Evolutionary conservation across 2,329 filamentous ascomycete species (phyloP), one percentile per base, ranked within the genome.

Genomic region (Fusarium torulosum): DNA sequence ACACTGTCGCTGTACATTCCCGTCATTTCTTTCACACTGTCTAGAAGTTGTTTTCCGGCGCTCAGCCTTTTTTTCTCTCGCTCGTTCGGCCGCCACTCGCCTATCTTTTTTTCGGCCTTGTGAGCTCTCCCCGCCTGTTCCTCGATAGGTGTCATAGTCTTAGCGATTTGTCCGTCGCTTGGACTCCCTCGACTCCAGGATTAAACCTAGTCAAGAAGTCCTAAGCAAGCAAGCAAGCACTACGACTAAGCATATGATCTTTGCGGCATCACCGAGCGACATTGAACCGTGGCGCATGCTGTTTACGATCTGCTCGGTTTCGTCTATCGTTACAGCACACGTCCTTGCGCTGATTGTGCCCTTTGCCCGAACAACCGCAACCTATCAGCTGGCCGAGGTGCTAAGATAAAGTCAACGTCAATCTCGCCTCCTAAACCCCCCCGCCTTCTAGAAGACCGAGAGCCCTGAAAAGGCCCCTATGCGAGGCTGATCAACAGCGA

Each of bases 401-500:
- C 52, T 44, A 59, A 52, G 58, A 63, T 58, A 54, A 31, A 69
- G 51, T 50, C 56, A 38, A 33, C 57, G 47, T 54, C 53, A 59
- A 66, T 63, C 58, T 68, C 53, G 56, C 63, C 68, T 63, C 50
- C 49, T 60, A 35, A 7, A 35, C 14, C 56, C 51, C 66, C 58
- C 67, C 62, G 53, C 63, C 71, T 73, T 73, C 71, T 73, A 73
- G 71, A 73, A 73, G 68, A 61, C 50, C 53, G 29, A 56, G 53
- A 64, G 53, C 53, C 64, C 59, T 59, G 51, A 63, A 59, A 42
- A 52, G 49, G 66, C 65, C 70, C 69, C 69, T 72, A 73, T 73
- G 71, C 71, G 71, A 73, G 71, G 71, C 69, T 72, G 71, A 73
- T 73, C 71, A 68, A 35, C 65, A 72, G 54, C 57, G 51, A 63